A percentile compares a stretch with the other conserved stretches of the same genome.
phyloP scores from a whole-genome alignment of 2,329 filamentous ascomycete species.

The Ophiosphaerella korrae region DNA sequence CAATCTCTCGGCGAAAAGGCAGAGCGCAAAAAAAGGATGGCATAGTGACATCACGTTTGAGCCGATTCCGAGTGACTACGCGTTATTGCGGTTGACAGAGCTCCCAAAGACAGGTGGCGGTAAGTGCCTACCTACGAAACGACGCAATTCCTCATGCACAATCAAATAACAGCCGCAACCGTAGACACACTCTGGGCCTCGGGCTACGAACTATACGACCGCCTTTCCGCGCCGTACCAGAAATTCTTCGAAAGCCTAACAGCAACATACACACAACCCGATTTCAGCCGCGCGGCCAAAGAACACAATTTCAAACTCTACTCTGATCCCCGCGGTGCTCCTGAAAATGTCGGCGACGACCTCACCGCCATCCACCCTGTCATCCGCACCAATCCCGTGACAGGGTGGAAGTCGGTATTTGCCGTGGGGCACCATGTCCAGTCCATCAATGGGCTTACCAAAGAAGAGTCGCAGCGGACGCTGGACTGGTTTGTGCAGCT shows the following conservation, averaged over 20 bases:
- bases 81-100: constrained; percentile 41
- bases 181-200: constrained; percentile 44
- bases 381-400: constrained; percentile 55
- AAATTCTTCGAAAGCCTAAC: constrained; percentile 55
- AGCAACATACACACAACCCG: constrained; percentile 54
- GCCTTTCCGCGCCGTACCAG: constrained; percentile 55
- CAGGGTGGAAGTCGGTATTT: constrained; percentile 54
- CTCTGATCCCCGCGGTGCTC: constrained; percentile 55
- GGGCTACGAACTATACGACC: constrained; percentile 55
- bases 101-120: constrained; percentile 50
- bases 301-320: constrained; percentile 53
- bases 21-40: constrained; percentile 59
- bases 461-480: constrained; percentile 50
- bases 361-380: constrained; percentile 61
- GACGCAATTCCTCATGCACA: too few relatives aligned
- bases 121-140: constrained; percentile 33
- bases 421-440: constrained; percentile 50
- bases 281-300: constrained; percentile 46
- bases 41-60: constrained; percentile 55
- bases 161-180: not conserved
- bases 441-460: constrained; percentile 52
- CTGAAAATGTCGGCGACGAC: constrained; percentile 59
- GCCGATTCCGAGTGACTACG: constrained; percentile 47
- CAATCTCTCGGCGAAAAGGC: constrained; percentile 37
- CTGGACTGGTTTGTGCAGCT: constrained; percentile 51